A percentile compares a stretch with the other conserved stretches of the same genome.
Evolutionary conservation across 352 stramenopile species (phyloP).

Genomic region (Phytopythium helicoides): DNA sequence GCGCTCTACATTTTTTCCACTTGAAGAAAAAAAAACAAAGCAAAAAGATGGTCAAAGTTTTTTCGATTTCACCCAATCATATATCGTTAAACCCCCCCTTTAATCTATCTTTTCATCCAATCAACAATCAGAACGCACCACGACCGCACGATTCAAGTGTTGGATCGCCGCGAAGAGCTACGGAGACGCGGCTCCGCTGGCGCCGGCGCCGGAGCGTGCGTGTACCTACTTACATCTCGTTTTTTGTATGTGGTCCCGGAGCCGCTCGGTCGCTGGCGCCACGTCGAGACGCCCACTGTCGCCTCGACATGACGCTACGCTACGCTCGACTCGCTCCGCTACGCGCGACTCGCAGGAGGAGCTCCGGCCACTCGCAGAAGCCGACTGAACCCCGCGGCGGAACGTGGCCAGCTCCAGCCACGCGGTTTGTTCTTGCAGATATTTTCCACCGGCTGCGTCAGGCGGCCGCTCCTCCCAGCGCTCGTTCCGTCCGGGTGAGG

Average conservation of each 20-base stretch:
- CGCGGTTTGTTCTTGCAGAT: neutral
- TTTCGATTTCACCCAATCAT: neutral
- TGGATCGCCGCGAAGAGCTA: conserved; percentile 6
- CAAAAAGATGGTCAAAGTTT: too few species aligned
- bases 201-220: too few species aligned
- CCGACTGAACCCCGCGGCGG: conserved; percentile 6
- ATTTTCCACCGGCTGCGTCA: neutral
- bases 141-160: neutral
- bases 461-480: neutral
- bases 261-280: neutral
- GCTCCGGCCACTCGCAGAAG: conserved; percentile 6
- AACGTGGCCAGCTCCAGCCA: conserved; percentile 4
- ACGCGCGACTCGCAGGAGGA: neutral
- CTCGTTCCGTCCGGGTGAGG: neutral
- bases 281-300: conserved; percentile 5
- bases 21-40: too few species aligned
- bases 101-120: neutral
- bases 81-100: too few species aligned
- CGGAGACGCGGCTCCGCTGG: neutral
- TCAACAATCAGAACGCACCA: neutral
- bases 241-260: neutral
- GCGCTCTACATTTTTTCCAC: too few species aligned
- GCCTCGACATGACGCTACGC: neutral
- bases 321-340: neutral
- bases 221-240: neutral